A percentile compares a stretch with the other conserved stretches of the same genome.
Conservation (phyloP, 495 filamentous ascomycete genomes). For the Hapsidospora chrysogenum region DNA sequence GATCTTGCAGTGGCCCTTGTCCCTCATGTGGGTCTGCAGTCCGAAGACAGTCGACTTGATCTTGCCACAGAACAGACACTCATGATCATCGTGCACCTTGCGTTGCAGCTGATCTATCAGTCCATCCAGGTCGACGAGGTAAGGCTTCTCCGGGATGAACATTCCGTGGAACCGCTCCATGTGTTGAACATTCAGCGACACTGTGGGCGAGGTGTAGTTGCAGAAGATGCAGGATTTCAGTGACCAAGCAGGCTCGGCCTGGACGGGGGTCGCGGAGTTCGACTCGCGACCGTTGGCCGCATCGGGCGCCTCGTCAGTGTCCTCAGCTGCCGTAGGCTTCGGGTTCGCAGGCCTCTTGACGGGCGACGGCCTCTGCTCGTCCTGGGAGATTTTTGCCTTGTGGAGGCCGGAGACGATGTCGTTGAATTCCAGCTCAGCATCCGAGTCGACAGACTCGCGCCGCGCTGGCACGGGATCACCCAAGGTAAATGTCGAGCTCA, state of each 20-base stretch:
- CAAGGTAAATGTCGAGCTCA: constrained; percentile 82
- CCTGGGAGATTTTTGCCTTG: constrained; percentile 49
- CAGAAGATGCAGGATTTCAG: constrained; percentile 78
- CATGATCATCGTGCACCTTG: constrained; percentile 56
- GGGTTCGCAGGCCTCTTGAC: constrained; percentile 39
- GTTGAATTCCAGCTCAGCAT: constrained; percentile 58
- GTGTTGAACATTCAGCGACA: constrained; percentile 60
- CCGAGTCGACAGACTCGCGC: constrained; percentile 34
- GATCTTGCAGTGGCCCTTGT: constrained; percentile 92
- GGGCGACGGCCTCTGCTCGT: constrained; percentile 21
- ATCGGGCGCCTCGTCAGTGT: constrained; percentile 19
- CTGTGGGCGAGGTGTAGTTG: constrained; percentile 55
- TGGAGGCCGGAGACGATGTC: constrained; percentile 66
- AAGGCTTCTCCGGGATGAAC: constrained; percentile 83
- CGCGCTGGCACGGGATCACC: constrained; percentile 52
- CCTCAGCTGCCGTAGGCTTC: constrained; percentile 30
- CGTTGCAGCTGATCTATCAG: constrained; percentile 63
- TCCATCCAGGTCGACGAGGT: constrained; percentile 64
- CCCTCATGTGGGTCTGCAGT: constrained; percentile 88
- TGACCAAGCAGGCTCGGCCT: constrained; percentile 14
- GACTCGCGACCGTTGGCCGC: constrained; percentile 16
- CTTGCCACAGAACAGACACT: constrained; percentile 63
- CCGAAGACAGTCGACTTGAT: constrained; percentile 54
- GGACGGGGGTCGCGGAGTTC: constrained; percentile 13
- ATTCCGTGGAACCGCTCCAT: constrained; percentile 90